Evolutionary conservation across 1,284 basidiomycete genomes (phyloP).

Genomic region (Porogramme epimiltina): DNA sequence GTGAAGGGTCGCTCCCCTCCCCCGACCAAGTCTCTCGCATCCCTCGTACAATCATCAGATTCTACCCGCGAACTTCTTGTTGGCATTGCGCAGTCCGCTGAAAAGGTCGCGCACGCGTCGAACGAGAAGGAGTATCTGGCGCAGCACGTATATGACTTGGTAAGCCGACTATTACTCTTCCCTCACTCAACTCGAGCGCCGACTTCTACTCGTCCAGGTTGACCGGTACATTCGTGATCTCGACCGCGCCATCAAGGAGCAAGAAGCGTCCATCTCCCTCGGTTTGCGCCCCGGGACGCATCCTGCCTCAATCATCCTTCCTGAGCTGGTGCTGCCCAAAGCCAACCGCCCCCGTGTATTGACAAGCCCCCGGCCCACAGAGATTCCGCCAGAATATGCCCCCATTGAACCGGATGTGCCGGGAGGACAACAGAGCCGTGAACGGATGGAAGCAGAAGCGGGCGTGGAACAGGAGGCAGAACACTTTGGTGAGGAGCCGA

Average conservation of each 20-base stretch:
- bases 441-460: neutral
- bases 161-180: conserved; percentile 35
- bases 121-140: conserved; percentile 78
- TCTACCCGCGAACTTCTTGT: conserved; percentile 54
- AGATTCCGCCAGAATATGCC: neutral
- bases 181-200: neutral
- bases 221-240: conserved; percentile 73
- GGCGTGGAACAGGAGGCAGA: conserved; percentile 8
- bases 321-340: conserved; percentile 57
- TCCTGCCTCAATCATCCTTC: conserved; percentile 55
- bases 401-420: too few relatives aligned
- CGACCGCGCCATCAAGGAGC: conserved; percentile 73
- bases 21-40: conserved; percentile 5
- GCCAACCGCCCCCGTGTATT: conserved; percentile 46
- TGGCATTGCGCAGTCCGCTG: conserved; percentile 57
- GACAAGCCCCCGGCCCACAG: conserved; percentile 39
- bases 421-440: too few relatives aligned
- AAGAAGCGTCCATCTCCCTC: conserved; percentile 59
- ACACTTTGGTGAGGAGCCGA: too few relatives aligned
- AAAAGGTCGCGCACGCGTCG: conserved; percentile 60
- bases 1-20: conserved; percentile 2
- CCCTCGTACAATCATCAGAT: conserved; percentile 23
- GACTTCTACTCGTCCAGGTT: conserved; percentile 42
- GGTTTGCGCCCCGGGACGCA: conserved; percentile 56
- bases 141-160: conserved; percentile 66